phyloP scores from a whole-genome alignment of 305 asterid genomes.

The Nicotiana rustica region DNA sequence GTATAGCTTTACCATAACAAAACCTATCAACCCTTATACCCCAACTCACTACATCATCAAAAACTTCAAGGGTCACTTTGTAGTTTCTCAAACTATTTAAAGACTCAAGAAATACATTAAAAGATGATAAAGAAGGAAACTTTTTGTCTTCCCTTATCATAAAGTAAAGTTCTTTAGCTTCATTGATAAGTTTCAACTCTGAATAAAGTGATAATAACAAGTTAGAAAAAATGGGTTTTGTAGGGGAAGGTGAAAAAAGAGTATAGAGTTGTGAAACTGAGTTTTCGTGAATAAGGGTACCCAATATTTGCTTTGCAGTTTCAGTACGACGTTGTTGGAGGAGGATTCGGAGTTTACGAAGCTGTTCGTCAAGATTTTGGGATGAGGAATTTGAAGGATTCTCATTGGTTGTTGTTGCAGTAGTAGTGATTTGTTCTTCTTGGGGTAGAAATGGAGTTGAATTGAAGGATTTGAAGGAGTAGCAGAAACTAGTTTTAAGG shows the following conservation, averaged over 20 bases:
- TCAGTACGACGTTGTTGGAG: constrained; percentile 62
- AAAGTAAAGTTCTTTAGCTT: constrained; percentile 60
- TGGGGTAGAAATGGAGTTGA: background rate
- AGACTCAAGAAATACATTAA: constrained; percentile 64
- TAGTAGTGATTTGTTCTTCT: background rate
- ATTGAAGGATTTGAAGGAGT: background rate
- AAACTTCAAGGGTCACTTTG: constrained; percentile 51
- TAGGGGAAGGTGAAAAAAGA: constrained; percentile 50
- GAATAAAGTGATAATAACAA: constrained; percentile 61
- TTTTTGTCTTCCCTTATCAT: constrained; percentile 55
- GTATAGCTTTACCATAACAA: constrained; percentile 74
- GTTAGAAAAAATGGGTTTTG: constrained; percentile 49
- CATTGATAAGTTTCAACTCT: constrained; percentile 57
- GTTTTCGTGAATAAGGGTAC: constrained; percentile 46
- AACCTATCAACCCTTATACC: constrained; percentile 66
- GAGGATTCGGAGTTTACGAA: constrained; percentile 54
- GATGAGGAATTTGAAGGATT: constrained; percentile 1
- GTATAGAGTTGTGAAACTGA: constrained; percentile 61
- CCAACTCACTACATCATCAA: constrained; percentile 54
- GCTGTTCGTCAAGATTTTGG: constrained; percentile 48
- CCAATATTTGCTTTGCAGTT: constrained; percentile 60
- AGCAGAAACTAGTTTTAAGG: background rate
- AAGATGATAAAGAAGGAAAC: constrained; percentile 60
- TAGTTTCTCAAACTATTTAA: constrained; percentile 54
- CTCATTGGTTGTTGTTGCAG: background rate